Evolutionary conservation across 305 asterid genomes (phyloP).

Genomic region (Galium porrigens): DNA sequence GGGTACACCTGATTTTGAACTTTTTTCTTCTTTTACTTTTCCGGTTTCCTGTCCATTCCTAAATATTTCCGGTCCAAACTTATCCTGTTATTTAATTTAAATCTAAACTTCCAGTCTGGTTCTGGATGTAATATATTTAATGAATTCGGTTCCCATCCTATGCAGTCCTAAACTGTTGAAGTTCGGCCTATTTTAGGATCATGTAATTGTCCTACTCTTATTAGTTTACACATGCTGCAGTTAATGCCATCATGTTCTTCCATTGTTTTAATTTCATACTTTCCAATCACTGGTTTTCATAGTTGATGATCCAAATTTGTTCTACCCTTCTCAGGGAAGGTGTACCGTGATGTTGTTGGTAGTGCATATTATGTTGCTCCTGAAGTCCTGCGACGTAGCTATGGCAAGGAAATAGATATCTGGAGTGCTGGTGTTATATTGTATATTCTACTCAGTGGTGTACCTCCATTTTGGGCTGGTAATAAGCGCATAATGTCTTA

Average conservation of each 20-base stretch:
- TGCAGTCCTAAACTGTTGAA: neutral
- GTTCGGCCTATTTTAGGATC: neutral
- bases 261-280: neutral
- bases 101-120: too few relatives aligned
- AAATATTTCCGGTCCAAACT: neutral
- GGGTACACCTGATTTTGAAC: neutral
- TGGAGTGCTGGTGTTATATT: conserved; percentile 91
- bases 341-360: conserved; percentile 69
- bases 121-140: too few relatives aligned
- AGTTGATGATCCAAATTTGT: conserved; percentile 8
- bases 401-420: conserved; percentile 73
- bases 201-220: neutral
- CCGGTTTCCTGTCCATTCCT: neutral
- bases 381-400: conserved; percentile 58
- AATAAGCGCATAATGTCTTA: conserved; percentile 18
- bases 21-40: neutral
- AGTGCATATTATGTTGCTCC: conserved; percentile 90
- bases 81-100: neutral
- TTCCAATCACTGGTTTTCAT: neutral
- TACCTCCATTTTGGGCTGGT: conserved; percentile 97
- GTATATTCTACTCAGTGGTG: conserved; percentile 75
- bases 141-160: neutral
- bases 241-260: neutral
- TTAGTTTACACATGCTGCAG: neutral
- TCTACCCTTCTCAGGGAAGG: conserved; percentile 42